phyloP scores from a whole-genome alignment of 768 basidiomycete genomes.

The Mycena floridula region DNA sequence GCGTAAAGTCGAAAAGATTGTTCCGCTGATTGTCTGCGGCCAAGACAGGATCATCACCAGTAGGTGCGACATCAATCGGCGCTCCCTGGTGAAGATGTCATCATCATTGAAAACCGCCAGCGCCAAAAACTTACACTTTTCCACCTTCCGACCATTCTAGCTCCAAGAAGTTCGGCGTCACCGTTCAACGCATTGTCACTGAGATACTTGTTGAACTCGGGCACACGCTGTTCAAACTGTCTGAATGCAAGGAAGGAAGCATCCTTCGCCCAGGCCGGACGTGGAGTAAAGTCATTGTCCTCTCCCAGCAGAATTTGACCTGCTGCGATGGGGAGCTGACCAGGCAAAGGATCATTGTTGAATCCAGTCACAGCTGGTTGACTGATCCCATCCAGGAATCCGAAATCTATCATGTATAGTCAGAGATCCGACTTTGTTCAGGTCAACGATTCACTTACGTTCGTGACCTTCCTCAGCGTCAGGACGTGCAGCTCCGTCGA shows the following conservation, averaged over 20 bases:
- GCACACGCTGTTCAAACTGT: conserved; percentile 25
- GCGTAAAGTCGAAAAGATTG: conserved; percentile 27
- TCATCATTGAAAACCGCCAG: neutral
- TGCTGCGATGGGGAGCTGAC: conserved; percentile 8
- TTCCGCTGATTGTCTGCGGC: conserved; percentile 14
- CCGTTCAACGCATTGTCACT: conserved; percentile 13
- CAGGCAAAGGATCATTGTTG: conserved; percentile 9
- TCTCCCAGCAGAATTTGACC: conserved; percentile 21
- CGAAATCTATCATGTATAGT: conserved; percentile 14
- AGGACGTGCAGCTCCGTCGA: conserved; percentile 18
- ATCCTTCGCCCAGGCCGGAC: conserved; percentile 8
- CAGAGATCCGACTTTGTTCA: conserved; percentile 1
- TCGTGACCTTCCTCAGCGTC: conserved; percentile 19
- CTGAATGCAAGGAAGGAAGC: conserved; percentile 23
- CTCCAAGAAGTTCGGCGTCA: conserved; percentile 20
- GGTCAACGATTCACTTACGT: conserved; percentile 22
- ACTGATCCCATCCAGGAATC: conserved; percentile 18
- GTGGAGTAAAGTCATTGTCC: conserved; percentile 9
- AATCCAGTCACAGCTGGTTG: conserved; percentile 15
- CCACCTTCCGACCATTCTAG: conserved; percentile 28
- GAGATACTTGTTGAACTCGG: conserved; percentile 23
- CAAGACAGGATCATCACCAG: conserved; percentile 18
- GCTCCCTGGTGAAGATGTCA: conserved; percentile 18
- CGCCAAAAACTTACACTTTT: conserved; percentile 17
- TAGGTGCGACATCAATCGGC: conserved; percentile 22